Evolutionary conservation across 768 basidiomycete species (phyloP).

Genomic region (Agaricus blazei): DNA sequence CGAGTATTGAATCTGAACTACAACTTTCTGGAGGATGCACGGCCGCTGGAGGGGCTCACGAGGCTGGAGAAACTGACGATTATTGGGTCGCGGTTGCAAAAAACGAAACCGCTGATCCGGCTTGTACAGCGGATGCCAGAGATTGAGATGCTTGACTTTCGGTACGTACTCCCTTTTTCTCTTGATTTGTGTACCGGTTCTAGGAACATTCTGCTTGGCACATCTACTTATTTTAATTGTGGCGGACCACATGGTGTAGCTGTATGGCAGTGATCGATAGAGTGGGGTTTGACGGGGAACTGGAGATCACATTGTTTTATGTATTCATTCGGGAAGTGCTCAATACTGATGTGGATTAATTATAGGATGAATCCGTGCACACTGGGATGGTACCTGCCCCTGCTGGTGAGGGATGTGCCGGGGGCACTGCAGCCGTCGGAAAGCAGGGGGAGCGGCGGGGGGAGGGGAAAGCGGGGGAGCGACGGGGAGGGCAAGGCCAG

Average conservation of each 20-base stretch:
- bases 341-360: slow-evolving; percentile 9
- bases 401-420: slow-evolving; percentile 66
- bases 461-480: neutral
- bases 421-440: slow-evolving; percentile 65
- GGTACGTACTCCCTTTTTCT: slow-evolving; percentile 37
- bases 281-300: slow-evolving; percentile 11
- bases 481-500: slow-evolving; percentile 17
- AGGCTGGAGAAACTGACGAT: slow-evolving; percentile 81
- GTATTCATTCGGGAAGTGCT: neutral
- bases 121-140: slow-evolving; percentile 68
- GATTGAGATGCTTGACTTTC: slow-evolving; percentile 87
- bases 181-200: slow-evolving; percentile 9
- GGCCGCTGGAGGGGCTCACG: slow-evolving; percentile 62
- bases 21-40: slow-evolving; percentile 83
- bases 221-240: slow-evolving; percentile 6
- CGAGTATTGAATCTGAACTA: slow-evolving; percentile 94
- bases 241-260: slow-evolving; percentile 10
- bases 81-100: slow-evolving; percentile 79
- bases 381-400: slow-evolving; percentile 90
- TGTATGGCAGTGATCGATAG: neutral
- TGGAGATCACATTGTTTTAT: neutral
- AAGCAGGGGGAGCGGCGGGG: slow-evolving; percentile 6
- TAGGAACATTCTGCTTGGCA: neutral
- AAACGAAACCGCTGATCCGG: slow-evolving; percentile 68
- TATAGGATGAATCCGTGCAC: slow-evolving; percentile 92